Conservation (phyloP, 139 green algal species). For the Closterium sp. region DNA sequence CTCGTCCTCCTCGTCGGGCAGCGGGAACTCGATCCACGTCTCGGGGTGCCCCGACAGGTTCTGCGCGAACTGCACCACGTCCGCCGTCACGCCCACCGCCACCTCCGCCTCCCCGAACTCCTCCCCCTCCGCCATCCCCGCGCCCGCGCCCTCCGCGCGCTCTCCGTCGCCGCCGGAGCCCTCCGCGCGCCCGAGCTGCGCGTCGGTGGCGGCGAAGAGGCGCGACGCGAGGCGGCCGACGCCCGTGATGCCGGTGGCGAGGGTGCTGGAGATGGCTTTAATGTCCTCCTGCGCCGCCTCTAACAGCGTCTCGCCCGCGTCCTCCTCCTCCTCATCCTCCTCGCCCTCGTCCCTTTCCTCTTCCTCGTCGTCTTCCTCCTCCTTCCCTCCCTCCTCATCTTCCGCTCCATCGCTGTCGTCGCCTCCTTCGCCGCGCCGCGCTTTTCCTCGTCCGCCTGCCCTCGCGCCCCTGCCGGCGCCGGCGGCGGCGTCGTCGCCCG, state of each 20-base stretch:
- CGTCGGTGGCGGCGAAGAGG: neutral
- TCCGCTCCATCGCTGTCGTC: neutral
- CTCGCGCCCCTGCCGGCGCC: neutral
- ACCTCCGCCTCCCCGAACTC: neutral
- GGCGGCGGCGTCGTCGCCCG: constrained; percentile 29
- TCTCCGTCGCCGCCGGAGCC: constrained; percentile 31
- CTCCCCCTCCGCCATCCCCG: constrained; percentile 22
- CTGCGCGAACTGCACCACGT: constrained; percentile 39
- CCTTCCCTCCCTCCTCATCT: neutral
- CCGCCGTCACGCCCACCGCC: constrained; percentile 22
- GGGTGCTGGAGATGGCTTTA: constrained; percentile 8
- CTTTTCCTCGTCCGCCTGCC: neutral
- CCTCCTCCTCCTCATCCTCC: neutral
- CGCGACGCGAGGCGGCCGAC: constrained; percentile 20
- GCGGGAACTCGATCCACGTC: constrained; percentile 53
- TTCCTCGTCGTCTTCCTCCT: neutral
- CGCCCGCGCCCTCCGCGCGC: constrained; percentile 16
- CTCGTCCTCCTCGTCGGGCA: constrained; percentile 25
- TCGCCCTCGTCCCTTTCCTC: constrained; percentile 8
- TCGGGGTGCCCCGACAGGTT: constrained; percentile 44
- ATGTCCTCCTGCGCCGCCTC: constrained; percentile 31
- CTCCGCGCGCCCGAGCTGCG: neutral
- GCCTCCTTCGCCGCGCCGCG: neutral
- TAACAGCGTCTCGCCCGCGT: constrained; percentile 7
- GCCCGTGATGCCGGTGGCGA: constrained; percentile 24